Evolutionary conservation across 345 rosid genomes (phyloP).

Genomic region (Barbarea vulgaris): DNA sequence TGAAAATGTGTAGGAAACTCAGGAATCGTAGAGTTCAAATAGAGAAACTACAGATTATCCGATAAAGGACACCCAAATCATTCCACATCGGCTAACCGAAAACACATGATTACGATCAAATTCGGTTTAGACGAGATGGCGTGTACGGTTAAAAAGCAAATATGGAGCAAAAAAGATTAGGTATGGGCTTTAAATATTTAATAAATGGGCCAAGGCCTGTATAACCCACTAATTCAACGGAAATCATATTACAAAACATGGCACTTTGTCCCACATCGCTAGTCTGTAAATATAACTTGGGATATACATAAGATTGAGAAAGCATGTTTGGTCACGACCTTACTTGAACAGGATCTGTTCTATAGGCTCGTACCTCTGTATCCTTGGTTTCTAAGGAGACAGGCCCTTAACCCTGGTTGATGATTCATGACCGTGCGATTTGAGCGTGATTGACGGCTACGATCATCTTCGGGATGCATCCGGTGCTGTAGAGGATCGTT

Average conservation of each 20-base stretch:
- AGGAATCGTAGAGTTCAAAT: neutral
- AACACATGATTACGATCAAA: neutral
- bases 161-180: neutral
- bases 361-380: conserved; percentile 3
- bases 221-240: neutral
- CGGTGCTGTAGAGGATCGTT: conserved; percentile 17
- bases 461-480: neutral
- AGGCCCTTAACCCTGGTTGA: neutral
- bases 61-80: neutral
- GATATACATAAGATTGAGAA: neutral
- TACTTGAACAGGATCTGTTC: conserved; percentile 1
- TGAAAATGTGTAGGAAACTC: neutral
- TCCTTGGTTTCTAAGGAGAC: neutral
- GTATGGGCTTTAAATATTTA: neutral
- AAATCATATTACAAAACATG: neutral
- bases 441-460: neutral
- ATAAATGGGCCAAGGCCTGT: neutral
- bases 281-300: accelerated
- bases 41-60: neutral
- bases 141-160: neutral
- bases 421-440: neutral
- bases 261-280: neutral
- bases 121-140: neutral
- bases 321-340: neutral
- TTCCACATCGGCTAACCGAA: too few relatives aligned